Percentiles rank a stretch among this genome's conserved stretches.
Conservation (phyloP, 148 eudicot species). For the Amaranthus hypochondriacus region DNA sequence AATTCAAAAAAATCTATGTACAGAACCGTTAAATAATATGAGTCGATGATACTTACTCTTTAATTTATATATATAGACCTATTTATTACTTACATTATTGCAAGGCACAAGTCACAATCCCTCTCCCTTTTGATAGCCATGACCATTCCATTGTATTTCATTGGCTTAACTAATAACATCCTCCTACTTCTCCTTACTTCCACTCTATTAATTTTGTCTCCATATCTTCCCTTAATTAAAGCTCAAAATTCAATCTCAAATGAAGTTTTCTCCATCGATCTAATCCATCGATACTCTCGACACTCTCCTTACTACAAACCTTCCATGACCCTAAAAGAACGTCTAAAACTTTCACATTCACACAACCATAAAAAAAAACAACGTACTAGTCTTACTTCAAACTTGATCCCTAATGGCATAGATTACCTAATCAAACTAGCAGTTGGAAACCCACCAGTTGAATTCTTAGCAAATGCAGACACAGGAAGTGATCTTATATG, state of each 20-base stretch:
- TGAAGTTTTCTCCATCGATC: slow-evolving; percentile 4
- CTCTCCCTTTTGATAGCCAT: too few relatives aligned
- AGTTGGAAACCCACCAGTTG: slow-evolving; percentile 29
- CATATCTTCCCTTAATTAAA: not conserved
- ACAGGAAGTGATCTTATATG: slow-evolving; percentile 40
- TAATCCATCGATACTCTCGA: slow-evolving; percentile 5
- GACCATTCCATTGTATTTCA: too few relatives aligned
- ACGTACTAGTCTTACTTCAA: not conserved
- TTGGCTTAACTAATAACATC: too few relatives aligned
- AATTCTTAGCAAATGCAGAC: slow-evolving; percentile 20
- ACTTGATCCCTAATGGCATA: not conserved
- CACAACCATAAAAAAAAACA: not conserved
- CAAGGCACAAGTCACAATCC: too few relatives aligned
- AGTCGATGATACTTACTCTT: too few relatives aligned
- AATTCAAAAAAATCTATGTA: too few relatives aligned
- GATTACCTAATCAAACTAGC: slow-evolving; percentile 22
- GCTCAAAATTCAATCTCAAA: slow-evolving; percentile 5
- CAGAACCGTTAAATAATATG: too few relatives aligned
- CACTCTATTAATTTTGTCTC: not conserved
- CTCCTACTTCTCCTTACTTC: not conserved
- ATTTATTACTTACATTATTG: too few relatives aligned
- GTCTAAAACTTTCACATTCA: slow-evolving; percentile 8
- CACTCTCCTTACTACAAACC: not conserved
- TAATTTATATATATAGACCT: too few relatives aligned
- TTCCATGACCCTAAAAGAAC: slow-evolving; percentile 11